Evolutionary conservation across 2,329 filamentous ascomycete genomes (phyloP).

Genomic region (Neofusicoccum sp.): DNA sequence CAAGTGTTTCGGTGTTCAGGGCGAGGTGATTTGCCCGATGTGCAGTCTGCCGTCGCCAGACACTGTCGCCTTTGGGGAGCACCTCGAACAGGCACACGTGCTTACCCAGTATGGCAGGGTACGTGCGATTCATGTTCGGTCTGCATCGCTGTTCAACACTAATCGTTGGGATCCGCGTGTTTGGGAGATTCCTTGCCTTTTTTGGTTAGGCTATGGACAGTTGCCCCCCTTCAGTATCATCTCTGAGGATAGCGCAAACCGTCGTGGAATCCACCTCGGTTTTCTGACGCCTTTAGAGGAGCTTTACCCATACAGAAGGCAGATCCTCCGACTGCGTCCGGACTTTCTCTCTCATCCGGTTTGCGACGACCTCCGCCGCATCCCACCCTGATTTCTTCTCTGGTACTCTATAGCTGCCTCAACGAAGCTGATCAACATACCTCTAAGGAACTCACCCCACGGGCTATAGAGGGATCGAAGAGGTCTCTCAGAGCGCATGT

Average conservation of each 20-base stretch:
- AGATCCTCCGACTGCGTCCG: neutral
- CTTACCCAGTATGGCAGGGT: neutral
- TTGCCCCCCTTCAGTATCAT: too few relatives aligned
- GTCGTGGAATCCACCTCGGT: too few relatives aligned
- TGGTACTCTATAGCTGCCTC: too few relatives aligned
- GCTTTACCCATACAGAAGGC: neutral
- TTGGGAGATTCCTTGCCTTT: too few relatives aligned
- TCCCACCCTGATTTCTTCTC: neutral
- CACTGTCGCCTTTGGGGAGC: neutral
- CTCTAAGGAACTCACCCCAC: too few relatives aligned
- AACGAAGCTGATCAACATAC: too few relatives aligned
- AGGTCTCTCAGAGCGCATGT: too few relatives aligned
- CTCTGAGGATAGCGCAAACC: too few relatives aligned
- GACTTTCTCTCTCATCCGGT: neutral
- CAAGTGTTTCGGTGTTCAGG: neutral
- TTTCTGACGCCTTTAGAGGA: neutral
- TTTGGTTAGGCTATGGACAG: too few relatives aligned
- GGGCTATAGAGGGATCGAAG: too few relatives aligned
- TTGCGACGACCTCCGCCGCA: neutral
- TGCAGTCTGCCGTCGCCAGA: neutral
- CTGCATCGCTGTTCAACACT: too few relatives aligned
- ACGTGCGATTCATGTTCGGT: neutral
- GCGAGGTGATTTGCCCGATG: neutral
- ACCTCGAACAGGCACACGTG: neutral
- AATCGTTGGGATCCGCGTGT: too few relatives aligned